Evolutionary conservation across 768 basidiomycete genomes (phyloP).

Genomic region (Naganishia friedmannii): DNA sequence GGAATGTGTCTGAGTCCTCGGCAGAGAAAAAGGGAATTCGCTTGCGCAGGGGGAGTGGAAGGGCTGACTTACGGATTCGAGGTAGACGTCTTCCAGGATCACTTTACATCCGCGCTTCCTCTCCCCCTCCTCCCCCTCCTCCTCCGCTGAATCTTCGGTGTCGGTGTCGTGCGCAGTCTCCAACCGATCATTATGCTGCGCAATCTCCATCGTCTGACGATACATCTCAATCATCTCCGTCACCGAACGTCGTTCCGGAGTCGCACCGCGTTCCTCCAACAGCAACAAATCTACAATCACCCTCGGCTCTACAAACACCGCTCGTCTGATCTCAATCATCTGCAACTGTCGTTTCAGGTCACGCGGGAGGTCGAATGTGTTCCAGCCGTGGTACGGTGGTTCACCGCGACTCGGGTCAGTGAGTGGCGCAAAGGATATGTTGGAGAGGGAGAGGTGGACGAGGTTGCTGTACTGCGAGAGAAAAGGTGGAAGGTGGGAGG

Average conservation of each 20-base stretch:
- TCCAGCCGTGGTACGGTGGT: conserved; percentile 14
- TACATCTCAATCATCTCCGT: conserved; percentile 18
- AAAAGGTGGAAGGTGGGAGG: conserved; percentile 16
- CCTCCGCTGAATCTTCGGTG: too few species aligned
- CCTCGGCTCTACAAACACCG: conserved; percentile 26
- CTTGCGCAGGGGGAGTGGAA: background rate
- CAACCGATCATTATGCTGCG: background rate
- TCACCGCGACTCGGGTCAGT: conserved; percentile 24
- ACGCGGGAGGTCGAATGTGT: background rate
- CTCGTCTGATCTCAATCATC: conserved; percentile 13
- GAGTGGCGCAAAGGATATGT: conserved; percentile 26
- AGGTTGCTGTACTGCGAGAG: conserved; percentile 24
- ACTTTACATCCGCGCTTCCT: conserved; percentile 1
- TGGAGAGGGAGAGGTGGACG: conserved; percentile 11
- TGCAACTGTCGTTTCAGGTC: conserved; percentile 13
- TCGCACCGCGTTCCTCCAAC: conserved; percentile 2
- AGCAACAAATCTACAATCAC: conserved; percentile 19
- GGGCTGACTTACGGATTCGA: conserved; percentile 23
- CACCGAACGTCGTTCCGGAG: background rate
- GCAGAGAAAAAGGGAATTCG: too few species aligned
- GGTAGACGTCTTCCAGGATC: conserved; percentile 26
- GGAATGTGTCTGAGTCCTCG: too few species aligned
- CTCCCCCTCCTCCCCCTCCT: conserved; percentile 3
- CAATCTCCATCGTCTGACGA: background rate
- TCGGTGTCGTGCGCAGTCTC: background rate